A percentile compares a stretch with the other conserved stretches of the same genome.
Conservation (phyloP, 129 eudicot species). For the Deinandra increscens region DNA sequence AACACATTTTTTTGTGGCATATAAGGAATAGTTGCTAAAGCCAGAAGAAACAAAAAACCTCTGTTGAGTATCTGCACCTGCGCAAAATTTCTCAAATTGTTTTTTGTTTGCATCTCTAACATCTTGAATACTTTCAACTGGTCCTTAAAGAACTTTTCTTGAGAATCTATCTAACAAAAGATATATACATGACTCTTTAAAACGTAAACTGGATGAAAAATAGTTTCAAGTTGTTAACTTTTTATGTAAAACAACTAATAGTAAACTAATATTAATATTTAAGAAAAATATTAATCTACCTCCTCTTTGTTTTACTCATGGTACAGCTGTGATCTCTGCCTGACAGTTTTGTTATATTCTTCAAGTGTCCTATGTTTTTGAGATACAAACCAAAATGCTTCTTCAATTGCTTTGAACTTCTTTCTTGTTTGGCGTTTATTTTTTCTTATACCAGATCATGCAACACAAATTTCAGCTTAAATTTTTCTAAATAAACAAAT, state of each 20-base stretch:
- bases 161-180: constrained; percentile 59
- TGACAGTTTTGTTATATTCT: constrained; percentile 55
- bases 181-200: neutral
- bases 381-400: constrained; percentile 38
- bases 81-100: constrained; percentile 36
- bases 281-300: constrained; percentile 37
- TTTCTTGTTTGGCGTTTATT: constrained; percentile 53
- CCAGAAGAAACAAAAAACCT: constrained; percentile 37
- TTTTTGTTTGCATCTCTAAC: constrained; percentile 52
- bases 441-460: constrained; percentile 50
- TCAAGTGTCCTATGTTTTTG: constrained; percentile 50
- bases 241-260: constrained; percentile 7
- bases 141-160: constrained; percentile 64
- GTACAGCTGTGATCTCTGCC: constrained; percentile 48
- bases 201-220: neutral
- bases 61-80: constrained; percentile 28
- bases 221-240: neutral
- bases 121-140: constrained; percentile 48
- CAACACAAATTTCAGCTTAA: constrained; percentile 67
- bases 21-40: neutral
- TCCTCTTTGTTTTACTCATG: constrained; percentile 67
- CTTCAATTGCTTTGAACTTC: constrained; percentile 58
- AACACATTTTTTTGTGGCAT: neutral
- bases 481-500: constrained; percentile 48
- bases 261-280: neutral